phyloP scores from a whole-genome alignment of 169 alveolate species.

The Neospora caninum region DNA sequence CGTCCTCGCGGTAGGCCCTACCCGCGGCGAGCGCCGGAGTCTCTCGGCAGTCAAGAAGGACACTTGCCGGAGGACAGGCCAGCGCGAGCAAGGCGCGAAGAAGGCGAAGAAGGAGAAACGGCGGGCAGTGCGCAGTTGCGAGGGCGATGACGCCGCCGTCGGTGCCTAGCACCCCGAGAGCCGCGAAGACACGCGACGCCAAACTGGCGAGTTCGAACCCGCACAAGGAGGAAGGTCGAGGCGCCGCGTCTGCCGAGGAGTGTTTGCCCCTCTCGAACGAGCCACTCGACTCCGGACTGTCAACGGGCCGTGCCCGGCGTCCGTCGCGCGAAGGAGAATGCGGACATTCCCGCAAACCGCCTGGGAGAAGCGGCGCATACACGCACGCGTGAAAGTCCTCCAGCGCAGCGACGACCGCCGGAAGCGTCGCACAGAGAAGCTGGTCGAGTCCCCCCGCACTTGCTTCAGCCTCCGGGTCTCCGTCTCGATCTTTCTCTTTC shows the following conservation, averaged over 20 bases:
- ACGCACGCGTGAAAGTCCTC: slow-evolving; percentile 1
- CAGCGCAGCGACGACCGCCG: background rate
- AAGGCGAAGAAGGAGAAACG: background rate
- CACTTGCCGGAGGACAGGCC: background rate
- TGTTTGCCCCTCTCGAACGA: background rate
- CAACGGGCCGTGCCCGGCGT: background rate
- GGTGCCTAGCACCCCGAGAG: background rate
- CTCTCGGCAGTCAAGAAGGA: background rate
- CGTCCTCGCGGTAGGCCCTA: background rate
- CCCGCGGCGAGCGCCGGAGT: background rate
- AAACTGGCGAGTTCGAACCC: background rate
- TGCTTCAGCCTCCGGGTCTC: background rate
- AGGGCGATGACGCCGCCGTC: background rate
- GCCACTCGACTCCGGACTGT: background rate
- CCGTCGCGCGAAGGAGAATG: background rate
- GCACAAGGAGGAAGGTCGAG: background rate
- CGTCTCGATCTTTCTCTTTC: background rate
- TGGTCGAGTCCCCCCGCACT: background rate
- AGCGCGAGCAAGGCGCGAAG: background rate
- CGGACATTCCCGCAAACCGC: background rate
- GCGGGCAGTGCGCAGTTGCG: background rate
- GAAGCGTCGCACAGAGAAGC: slow-evolving; percentile 9
- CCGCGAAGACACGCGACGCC: background rate
- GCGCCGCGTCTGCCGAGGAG: too few species aligned
- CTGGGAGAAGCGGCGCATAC: background rate